Conservation (phyloP, 768 basidiomycete species). For the Tricholoma sp. region DNA sequence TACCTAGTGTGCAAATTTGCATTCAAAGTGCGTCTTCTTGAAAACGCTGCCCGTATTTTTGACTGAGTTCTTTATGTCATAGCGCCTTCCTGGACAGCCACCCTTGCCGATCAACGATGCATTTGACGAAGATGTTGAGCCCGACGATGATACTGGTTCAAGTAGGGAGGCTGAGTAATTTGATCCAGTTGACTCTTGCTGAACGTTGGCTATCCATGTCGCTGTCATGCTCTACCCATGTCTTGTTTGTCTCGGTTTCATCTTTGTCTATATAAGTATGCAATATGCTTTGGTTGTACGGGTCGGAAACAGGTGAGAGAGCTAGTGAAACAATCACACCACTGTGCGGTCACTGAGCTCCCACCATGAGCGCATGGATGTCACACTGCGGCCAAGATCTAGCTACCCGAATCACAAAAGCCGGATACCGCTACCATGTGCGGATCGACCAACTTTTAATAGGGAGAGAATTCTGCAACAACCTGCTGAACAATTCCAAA, state of each 20-base stretch:
- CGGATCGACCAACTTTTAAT: not conserved
- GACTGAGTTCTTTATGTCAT: not conserved
- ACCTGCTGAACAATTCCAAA: conserved; percentile 30
- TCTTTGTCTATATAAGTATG: not conserved
- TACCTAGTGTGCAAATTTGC: conserved; percentile 83
- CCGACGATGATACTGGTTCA: conserved; percentile 4
- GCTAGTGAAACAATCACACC: not conserved
- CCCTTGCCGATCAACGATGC: conserved; percentile 34
- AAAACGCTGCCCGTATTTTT: not conserved
- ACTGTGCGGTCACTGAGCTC: not conserved
- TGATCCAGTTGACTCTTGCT: too few species aligned
- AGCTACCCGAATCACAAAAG: not conserved
- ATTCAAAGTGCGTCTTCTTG: conserved; percentile 54
- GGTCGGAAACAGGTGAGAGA: not conserved
- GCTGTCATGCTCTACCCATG: not conserved
- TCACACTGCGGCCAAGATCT: too few species aligned
- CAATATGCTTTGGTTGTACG: not conserved
- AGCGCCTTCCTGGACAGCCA: conserved; percentile 57
- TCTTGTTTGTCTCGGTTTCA: not conserved
- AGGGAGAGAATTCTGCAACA: conserved; percentile 14
- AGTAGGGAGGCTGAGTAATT: conserved; percentile 1
- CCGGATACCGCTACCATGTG: not conserved
- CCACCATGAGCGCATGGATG: too few species aligned
- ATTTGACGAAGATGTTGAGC: conserved; percentile 13
- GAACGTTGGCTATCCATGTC: not conserved